These are phyloP conservation scores for Gymnopilus dilepis DNA, from an alignment of 768 basidiomycete genomes.

Conservation along the genomic window DNA sequence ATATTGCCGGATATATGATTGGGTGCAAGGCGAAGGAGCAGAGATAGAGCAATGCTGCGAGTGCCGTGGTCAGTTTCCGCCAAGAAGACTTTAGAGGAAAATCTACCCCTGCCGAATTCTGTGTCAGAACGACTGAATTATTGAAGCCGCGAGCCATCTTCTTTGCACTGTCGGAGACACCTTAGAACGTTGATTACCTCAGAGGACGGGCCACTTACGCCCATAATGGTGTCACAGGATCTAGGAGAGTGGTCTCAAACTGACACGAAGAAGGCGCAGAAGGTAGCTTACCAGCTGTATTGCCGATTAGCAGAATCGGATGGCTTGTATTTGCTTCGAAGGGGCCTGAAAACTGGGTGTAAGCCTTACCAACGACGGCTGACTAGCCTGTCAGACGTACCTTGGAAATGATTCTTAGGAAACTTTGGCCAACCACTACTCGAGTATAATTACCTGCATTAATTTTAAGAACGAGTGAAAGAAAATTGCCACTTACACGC, in stretches of 20 bases:
- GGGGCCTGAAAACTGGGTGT: constrained; percentile 40
- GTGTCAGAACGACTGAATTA: constrained; percentile 44
- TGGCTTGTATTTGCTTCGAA: constrained; percentile 43
- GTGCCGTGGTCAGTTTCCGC: not conserved
- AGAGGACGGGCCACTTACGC: constrained; percentile 23
- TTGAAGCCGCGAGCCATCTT: constrained; percentile 43
- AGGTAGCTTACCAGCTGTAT: constrained; percentile 39
- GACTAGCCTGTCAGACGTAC: not conserved
- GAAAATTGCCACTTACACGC: constrained; percentile 35
- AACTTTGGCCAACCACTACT: constrained; percentile 2
- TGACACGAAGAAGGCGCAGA: not conserved
- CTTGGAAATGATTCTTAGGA: constrained; percentile 14
- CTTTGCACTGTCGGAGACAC: constrained; percentile 36
- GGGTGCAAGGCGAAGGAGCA: constrained; percentile 40
- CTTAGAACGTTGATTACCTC: not conserved
- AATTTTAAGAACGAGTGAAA: not conserved
- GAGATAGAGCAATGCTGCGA: constrained; percentile 39
- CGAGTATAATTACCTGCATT: no score
- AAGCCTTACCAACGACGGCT: not conserved
- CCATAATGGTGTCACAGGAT: constrained; percentile 37
- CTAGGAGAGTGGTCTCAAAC: constrained; percentile 13
- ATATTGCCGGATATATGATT: constrained; percentile 40
- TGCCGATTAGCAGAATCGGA: constrained; percentile 47
- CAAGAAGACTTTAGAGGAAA: not conserved
- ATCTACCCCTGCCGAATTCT: constrained; percentile 46